Base-by-base conservation (phyloP, 768 basidiomycete genomes). In the Tylopilus vinaceipallidus region DNA sequence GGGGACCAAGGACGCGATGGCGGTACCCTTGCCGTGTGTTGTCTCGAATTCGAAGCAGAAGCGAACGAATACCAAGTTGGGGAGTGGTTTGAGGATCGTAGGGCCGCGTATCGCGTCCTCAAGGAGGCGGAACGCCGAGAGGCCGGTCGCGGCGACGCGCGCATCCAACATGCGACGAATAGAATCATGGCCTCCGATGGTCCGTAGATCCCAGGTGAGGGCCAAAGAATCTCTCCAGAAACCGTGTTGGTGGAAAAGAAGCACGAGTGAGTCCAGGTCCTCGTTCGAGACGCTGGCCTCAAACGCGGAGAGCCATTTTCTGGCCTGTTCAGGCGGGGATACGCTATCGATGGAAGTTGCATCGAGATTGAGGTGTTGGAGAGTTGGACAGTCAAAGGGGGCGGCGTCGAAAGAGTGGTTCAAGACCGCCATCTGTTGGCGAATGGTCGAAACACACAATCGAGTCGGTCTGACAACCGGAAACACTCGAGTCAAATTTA, bases 1-100 rank as follows among this genome's bases (percentile, higher is more conserved):
- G 4, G 70, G 57, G 1, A 86, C 71, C 20, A 88, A 71, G 30
- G 81, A 74, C 10, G 72, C 72, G 29, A 87, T 64, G 5, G 82
- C 83, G 1, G 73, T 75, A 2, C 75, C 79, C 6, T 71, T 58
- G 0, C 81, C 85, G 2, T 75, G 63, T 2, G 62, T 50, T 4
- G 72, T 71, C 6, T 77, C 79, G 55, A 86, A 88, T 5, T 67
- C 73, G 60, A 88, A 84, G 47, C 78, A 63, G 27, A 75, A 65
- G 23, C 77, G 75, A 35, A 88, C 63, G 78, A 83, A 87, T 0
- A 71, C 73, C 6, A 88, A 49, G 54, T 80, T 82, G 0, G 80
- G 73, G 47, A 71, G 75, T 3, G 75, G 76, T 14, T 62, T 67
- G 42, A 71, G 60, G n/a, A 79, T 37, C 3, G 29, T 58, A 16